Base-by-base conservation (phyloP, 1,139 yeast species). In the Yamadazyma dushanensis region DNA sequence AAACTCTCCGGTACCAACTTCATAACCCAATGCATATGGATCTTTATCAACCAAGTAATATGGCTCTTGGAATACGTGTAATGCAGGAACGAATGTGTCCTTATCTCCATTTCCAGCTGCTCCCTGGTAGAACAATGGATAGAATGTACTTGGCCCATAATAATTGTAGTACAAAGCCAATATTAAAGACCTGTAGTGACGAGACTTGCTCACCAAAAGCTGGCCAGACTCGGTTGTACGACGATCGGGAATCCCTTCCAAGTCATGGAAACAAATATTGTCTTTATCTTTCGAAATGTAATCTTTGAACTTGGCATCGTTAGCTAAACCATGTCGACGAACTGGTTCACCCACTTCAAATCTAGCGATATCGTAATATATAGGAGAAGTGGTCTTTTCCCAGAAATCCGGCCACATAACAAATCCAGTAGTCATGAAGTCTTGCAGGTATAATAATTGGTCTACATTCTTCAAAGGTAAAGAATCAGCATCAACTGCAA, bases 331-430 rank as follows among this genome's bases (percentile, higher is more conserved):
- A 17, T 48, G 47, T 36, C 72, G 46, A 32, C 59, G 53, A 3
- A 53, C 43, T 0, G 55, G 50, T 36, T 61, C 66, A 2, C 72
- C 72, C 2, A 49, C 41, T 21, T 50, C 50, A 26, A 63, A 45
- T 20, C 66, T 46, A 5, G 67, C 65, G 24, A 66, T 54, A 10
- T 64, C 62, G 40, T 66, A 66, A 41, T 48, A 66, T 3, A 45
- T 36, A 1, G 71, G 70, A 14, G 70, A 61, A 2, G 64, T 57
- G 5, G 59, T 54, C 41, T 61, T 60, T 26, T 58, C 66, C 69
- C 69, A 65, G 30, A 57, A 44, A 42, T 65, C 69, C 1, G 71
- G 72, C 71, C 72, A 67, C 26, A 66, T 39, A 5, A 67, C 38
- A 49, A 61, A 63, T 23, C 59, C 56, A 2, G 60, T 48, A n/a